Conservation (phyloP, 768 basidiomycete species). For the Hemileccinum impolitum region DNA sequence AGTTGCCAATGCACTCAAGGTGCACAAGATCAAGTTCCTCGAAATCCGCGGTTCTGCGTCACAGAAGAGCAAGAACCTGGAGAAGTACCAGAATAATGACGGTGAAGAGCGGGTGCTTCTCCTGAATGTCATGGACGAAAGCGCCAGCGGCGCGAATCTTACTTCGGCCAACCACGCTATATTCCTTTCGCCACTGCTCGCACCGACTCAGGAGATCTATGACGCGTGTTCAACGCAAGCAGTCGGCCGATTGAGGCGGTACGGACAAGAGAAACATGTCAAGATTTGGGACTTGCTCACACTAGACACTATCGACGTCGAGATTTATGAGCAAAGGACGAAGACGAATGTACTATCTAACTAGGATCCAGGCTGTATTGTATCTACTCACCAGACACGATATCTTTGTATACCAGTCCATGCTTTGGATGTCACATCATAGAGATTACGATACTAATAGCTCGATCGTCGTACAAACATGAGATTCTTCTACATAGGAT, state of each 20-base stretch:
- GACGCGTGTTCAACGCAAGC: conserved; percentile 81
- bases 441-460: not conserved
- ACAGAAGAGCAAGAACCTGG: conserved; percentile 76
- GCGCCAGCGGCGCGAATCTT: conserved; percentile 89
- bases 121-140: conserved; percentile 92
- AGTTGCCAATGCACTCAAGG: conserved; percentile 75
- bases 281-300: conserved; percentile 82
- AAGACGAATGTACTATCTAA: conserved; percentile 22
- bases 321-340: conserved; percentile 62
- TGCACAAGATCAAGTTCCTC: conserved; percentile 69
- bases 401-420: conserved; percentile 10
- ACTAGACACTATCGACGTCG: conserved; percentile 84
- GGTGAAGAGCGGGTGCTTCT: conserved; percentile 77
- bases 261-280: conserved; percentile 78
- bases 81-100: conserved; percentile 80
- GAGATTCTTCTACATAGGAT: conserved; percentile 1
- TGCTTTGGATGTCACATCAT: not conserved
- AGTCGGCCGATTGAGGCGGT: conserved; percentile 79
- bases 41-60: conserved; percentile 79
- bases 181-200: conserved; percentile 89
- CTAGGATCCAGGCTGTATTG: conserved; percentile 15
- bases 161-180: conserved; percentile 93
- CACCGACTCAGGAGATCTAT: conserved; percentile 79
- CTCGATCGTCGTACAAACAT: too few species aligned
- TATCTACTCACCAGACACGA: conserved; percentile 7